These are phyloP conservation scores for Erysiphe neolycopersici DNA, from an alignment of 2,329 filamentous ascomycete species.

Conservation along the genomic window DNA sequence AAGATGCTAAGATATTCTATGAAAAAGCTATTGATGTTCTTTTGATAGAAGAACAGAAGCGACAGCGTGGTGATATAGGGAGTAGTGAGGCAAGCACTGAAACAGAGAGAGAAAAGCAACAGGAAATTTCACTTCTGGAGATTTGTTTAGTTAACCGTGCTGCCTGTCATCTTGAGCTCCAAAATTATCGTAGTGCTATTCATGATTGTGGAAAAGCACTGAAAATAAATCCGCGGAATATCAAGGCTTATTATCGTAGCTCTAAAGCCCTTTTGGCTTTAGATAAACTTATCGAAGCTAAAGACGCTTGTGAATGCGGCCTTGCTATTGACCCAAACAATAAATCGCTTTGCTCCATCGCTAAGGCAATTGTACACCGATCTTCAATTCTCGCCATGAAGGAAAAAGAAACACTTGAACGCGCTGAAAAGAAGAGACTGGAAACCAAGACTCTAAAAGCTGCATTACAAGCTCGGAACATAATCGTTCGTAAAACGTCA, in stretches of 20 bases:
- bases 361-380: constrained; percentile 33
- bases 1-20: constrained; percentile 78
- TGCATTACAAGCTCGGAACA: constrained; percentile 41
- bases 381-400: constrained; percentile 27
- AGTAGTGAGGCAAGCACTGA: constrained; percentile 9
- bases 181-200: constrained; percentile 70
- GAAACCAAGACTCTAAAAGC: constrained; percentile 34
- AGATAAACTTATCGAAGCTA: constrained; percentile 52
- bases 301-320: constrained; percentile 51
- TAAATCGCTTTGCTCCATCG: constrained; percentile 32
- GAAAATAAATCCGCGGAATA: constrained; percentile 48
- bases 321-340: constrained; percentile 48
- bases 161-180: constrained; percentile 64
- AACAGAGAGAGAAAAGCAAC: constrained; percentile 18
- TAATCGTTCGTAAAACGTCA: constrained; percentile 37
- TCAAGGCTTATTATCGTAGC: constrained; percentile 82
- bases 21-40: constrained; percentile 58
- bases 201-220: constrained; percentile 62
- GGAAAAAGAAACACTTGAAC: constrained; percentile 27
- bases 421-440: constrained; percentile 24
- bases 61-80: constrained; percentile 18
- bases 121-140: constrained; percentile 42
- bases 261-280: constrained; percentile 52
- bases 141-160: constrained; percentile 66
- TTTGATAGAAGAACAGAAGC: constrained; percentile 30